Evolutionary conservation across 1,284 basidiomycete genomes (phyloP).

Genomic region (Agaricales sp.): DNA sequence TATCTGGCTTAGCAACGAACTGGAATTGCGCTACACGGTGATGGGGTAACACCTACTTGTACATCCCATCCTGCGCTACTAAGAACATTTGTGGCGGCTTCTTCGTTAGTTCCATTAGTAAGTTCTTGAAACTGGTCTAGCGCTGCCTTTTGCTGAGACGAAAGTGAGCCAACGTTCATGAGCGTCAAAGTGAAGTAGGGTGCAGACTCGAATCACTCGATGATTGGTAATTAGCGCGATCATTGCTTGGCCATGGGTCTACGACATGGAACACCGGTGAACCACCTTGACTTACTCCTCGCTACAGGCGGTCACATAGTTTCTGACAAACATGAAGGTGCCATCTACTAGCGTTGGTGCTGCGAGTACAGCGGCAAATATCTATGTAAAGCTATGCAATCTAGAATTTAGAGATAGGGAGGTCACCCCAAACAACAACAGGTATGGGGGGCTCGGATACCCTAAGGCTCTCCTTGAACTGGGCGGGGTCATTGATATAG

Average conservation of each 20-base stretch:
- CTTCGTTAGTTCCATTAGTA: conserved; percentile 46
- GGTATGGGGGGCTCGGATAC: conserved; percentile 45
- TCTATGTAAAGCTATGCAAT: too few species aligned
- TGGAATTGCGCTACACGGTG: conserved; percentile 1
- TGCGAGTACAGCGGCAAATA: too few species aligned
- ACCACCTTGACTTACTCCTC: too few species aligned
- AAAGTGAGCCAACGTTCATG: conserved; percentile 23
- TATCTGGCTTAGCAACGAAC: conserved; percentile 2
- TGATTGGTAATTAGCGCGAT: too few species aligned
- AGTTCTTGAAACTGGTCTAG: conserved; percentile 44
- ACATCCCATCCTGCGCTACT: conserved; percentile 59
- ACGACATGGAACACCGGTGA: too few species aligned
- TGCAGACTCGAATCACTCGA: too few species aligned
- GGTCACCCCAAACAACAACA: conserved; percentile 58
- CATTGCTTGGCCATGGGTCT: neutral
- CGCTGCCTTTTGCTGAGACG: conserved; percentile 33
- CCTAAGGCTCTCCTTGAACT: conserved; percentile 58
- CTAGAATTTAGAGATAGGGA: conserved; percentile 41
- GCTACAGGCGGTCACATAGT: too few species aligned
- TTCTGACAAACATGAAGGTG: neutral
- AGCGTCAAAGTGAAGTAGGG: too few species aligned
- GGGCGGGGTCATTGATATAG: conserved; percentile 57
- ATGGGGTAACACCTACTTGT: conserved; percentile 28
- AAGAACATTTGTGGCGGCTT: conserved; percentile 48
- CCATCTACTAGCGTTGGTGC: neutral